Evolutionary conservation across 108 stramenopile genomes (phyloP).

Genomic region (Skeletonema costatum): DNA sequence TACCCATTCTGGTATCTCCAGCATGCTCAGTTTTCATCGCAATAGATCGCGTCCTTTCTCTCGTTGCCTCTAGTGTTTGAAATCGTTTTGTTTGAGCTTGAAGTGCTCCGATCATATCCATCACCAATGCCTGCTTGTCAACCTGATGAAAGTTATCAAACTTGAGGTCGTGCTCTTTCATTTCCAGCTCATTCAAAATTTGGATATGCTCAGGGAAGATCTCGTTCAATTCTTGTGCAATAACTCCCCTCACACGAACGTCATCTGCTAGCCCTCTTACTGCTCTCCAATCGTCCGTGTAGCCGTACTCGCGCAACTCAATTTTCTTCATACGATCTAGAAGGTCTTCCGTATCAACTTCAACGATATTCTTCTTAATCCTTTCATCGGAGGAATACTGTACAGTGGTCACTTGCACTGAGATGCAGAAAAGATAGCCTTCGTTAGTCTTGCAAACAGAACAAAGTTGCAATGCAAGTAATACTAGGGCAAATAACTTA

Average conservation of each 20-base stretch:
- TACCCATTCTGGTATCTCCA: background rate
- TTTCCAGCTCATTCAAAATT: constrained; percentile 48
- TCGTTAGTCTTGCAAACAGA: background rate
- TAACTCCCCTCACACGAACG: constrained; percentile 66
- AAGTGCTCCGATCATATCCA: constrained; percentile 61
- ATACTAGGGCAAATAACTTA: background rate
- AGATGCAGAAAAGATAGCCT: constrained; percentile 2
- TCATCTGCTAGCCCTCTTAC: constrained; percentile 42
- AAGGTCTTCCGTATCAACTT: constrained; percentile 62
- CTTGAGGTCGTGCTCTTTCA: constrained; percentile 56
- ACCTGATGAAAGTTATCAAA: constrained; percentile 63
- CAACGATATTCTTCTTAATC: constrained; percentile 67
- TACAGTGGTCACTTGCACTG: constrained; percentile 52
- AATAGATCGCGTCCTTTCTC: constrained; percentile 18
- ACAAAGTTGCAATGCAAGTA: background rate
- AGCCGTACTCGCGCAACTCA: constrained; percentile 63
- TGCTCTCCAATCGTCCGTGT: constrained; percentile 73
- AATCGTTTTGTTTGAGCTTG: constrained; percentile 54
- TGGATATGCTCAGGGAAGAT: constrained; percentile 81
- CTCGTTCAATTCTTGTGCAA: constrained; percentile 74
- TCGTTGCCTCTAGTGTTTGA: constrained; percentile 11
- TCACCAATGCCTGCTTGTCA: constrained; percentile 60
- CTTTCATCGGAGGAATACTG: constrained; percentile 65
- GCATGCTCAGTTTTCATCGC: constrained; percentile 17
- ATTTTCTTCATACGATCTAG: constrained; percentile 68